Evolutionary conservation across 2,329 filamentous ascomycete genomes (phyloP).

Genomic region (Cryoendolithus antarcticus): DNA sequence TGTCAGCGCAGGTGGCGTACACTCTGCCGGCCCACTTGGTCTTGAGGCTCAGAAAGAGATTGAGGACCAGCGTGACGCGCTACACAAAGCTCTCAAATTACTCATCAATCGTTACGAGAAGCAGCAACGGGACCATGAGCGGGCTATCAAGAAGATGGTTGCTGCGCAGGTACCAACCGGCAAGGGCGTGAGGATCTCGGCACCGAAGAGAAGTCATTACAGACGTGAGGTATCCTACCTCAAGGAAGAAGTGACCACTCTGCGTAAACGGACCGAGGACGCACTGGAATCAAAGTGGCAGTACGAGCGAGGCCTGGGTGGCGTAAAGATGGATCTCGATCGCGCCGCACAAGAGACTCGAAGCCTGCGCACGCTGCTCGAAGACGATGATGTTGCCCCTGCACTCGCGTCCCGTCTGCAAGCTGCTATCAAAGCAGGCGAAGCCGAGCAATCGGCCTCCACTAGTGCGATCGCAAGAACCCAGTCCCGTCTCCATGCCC

Average conservation of each 20-base stretch:
- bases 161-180: constrained; percentile 58
- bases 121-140: constrained; percentile 72
- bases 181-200: constrained; percentile 49
- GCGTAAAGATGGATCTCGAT: constrained; percentile 92
- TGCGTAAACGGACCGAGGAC: constrained; percentile 81
- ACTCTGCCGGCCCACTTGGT: constrained; percentile 10
- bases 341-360: constrained; percentile 86
- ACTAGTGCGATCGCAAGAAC: constrained; percentile 72
- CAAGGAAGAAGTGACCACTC: constrained; percentile 69
- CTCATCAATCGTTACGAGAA: constrained; percentile 75
- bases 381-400: constrained; percentile 70
- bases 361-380: constrained; percentile 64
- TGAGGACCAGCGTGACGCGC: constrained; percentile 81
- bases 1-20: constrained; percentile 17
- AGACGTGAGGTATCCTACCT: constrained; percentile 70
- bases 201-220: constrained; percentile 65
- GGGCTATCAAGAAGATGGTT: constrained; percentile 57
- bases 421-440: constrained; percentile 70
- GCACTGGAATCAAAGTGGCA: constrained; percentile 93
- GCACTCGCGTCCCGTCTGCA: constrained; percentile 56
- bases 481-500: constrained; percentile 63
- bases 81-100: constrained; percentile 76
- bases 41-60: constrained; percentile 81
- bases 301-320: constrained; percentile 77
- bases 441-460: constrained; percentile 69